Evolutionary conservation across 129 eudicot species (phyloP).

Genomic region (Lonicera japonica): DNA sequence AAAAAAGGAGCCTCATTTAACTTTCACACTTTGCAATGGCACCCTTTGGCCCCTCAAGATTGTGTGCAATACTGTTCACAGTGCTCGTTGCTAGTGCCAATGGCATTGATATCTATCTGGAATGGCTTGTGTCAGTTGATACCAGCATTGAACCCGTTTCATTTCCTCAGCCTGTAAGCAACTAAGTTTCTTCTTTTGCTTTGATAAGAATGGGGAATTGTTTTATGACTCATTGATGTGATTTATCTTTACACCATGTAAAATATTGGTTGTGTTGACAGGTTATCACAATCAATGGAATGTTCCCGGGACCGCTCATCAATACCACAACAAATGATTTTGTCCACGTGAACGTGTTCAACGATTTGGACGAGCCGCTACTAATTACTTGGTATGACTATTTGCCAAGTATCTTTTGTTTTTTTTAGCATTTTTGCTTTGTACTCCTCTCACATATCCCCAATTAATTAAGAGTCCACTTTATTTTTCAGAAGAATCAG

Average conservation of each 20-base stretch:
- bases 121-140: conserved; percentile 46
- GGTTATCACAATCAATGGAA: conserved; percentile 63
- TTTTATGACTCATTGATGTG: not conserved
- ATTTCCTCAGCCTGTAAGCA: conserved; percentile 35
- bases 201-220: not conserved
- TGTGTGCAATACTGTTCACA: conserved; percentile 9
- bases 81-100: conserved; percentile 20
- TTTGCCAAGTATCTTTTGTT: not conserved
- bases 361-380: conserved; percentile 54
- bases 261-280: conserved; percentile 7
- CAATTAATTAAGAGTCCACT: too few species aligned
- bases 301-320: conserved; percentile 76
- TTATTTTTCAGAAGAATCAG: too few species aligned
- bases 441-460: too few species aligned
- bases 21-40: conserved; percentile 31
- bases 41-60: conserved; percentile 8
- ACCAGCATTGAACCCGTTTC: conserved; percentile 26
- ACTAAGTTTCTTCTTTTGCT: not conserved
- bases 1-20: conserved; percentile 3
- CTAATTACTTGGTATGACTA: conserved; percentile 60
- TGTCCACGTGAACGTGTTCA: conserved; percentile 53
- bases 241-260: not conserved
- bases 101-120: conserved; percentile 37
- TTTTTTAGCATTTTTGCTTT: not conserved
- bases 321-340: conserved; percentile 67